Conservation (phyloP, 208 protist species). For the Polymyxa betae region DNA sequence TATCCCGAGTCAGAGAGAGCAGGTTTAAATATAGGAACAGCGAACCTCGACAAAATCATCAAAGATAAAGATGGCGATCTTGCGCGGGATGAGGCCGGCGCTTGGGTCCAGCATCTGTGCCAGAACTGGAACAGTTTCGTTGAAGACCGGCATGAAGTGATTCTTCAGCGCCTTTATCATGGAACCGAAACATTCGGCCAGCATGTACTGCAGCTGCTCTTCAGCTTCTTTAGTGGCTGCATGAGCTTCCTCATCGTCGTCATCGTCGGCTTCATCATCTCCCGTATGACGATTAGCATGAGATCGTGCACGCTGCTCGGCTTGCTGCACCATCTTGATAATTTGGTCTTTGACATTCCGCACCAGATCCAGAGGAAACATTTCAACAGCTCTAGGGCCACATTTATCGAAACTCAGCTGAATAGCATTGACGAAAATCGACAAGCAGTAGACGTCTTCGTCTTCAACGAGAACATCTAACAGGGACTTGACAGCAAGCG, state of each 20-base stretch:
- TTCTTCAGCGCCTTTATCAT: constrained; percentile 8
- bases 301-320: background rate
- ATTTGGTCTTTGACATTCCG: background rate
- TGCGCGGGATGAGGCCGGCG: background rate
- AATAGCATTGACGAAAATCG: background rate
- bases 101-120: constrained; percentile 21
- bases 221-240: constrained; percentile 6
- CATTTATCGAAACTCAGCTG: constrained; percentile 19
- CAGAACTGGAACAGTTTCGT: constrained; percentile 1
- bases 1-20: background rate
- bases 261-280: background rate
- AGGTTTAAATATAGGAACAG: background rate
- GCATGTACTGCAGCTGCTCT: constrained; percentile 49
- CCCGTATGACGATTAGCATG: background rate
- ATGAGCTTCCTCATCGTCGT: background rate
- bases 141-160: constrained; percentile 28
- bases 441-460: background rate
- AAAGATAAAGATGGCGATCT: constrained; percentile 45
- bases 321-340: constrained; percentile 8
- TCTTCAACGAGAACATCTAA: background rate
- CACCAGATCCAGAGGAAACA: constrained; percentile 23
- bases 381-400: background rate
- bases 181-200: constrained; percentile 41
- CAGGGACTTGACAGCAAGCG: background rate
- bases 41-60: constrained; percentile 44